A percentile compares a stretch with the other conserved stretches of the same genome.
phyloP scores from a whole-genome alignment of 2,329 filamentous ascomycete genomes.

The Blastomyces emzantsi region DNA sequence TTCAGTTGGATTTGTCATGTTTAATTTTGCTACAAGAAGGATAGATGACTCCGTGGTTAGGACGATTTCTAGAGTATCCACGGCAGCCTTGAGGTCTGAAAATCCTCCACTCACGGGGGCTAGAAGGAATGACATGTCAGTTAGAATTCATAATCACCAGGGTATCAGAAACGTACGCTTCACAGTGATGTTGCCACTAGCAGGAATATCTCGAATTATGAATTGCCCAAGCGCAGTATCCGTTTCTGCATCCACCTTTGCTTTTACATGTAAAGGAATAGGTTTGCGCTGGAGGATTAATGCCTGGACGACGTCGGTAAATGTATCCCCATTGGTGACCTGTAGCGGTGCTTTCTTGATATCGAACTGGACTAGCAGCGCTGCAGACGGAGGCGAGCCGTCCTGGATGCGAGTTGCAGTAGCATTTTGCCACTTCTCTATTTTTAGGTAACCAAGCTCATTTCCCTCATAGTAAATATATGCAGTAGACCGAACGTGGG shows the following conservation, averaged over 20 bases:
- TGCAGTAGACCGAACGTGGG: slow-evolving; percentile 63
- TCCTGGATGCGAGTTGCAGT: slow-evolving; percentile 63
- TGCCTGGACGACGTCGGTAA: slow-evolving; percentile 70
- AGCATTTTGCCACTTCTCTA: slow-evolving; percentile 74
- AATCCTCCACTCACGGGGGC: slow-evolving; percentile 50
- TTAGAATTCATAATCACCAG: background rate
- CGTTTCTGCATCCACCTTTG: slow-evolving; percentile 73
- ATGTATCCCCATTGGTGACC: slow-evolving; percentile 69
- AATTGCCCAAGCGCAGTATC: slow-evolving; percentile 73
- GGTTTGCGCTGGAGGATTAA: slow-evolving; percentile 64
- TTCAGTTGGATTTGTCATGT: slow-evolving; percentile 81
- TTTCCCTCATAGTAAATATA: slow-evolving; percentile 70
- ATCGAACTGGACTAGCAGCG: slow-evolving; percentile 63
- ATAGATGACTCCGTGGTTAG: slow-evolving; percentile 65
- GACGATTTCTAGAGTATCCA: slow-evolving; percentile 62
- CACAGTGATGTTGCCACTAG: slow-evolving; percentile 72
- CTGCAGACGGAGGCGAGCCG: slow-evolving; percentile 48
- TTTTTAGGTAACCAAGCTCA: slow-evolving; percentile 71
- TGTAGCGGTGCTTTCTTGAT: slow-evolving; percentile 72
- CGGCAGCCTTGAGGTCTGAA: slow-evolving; percentile 50
- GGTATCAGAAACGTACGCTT: slow-evolving; percentile 64
- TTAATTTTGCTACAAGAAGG: slow-evolving; percentile 61
- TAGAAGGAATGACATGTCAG: slow-evolving; percentile 26
- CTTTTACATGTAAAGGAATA: slow-evolving; percentile 65
- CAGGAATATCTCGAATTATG: slow-evolving; percentile 73